Evolutionary conservation across 78 protist species (phyloP), one percentile per base, ranked within the genome.

Genomic region (Fonticula alba): DNA sequence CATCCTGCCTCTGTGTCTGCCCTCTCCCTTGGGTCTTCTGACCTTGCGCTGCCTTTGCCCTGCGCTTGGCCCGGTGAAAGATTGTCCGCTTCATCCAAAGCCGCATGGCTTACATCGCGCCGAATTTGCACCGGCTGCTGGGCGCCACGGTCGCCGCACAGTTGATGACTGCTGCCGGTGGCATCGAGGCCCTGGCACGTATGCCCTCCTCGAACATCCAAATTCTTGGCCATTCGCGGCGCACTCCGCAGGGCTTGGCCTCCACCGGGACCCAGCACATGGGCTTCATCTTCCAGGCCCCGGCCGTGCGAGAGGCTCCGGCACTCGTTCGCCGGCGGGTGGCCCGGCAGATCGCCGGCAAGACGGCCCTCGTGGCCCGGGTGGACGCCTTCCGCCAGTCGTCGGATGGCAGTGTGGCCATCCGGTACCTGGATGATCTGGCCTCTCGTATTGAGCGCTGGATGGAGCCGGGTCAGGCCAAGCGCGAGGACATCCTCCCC

Each of bases 31-130:
- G 6, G 31, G 10, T 7, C 6, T 10, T 15, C n/a, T 13, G 6
- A 27, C 37, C 7, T 10, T 13, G 14, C 10, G 29, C 10, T 52
- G 57, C 6, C 57, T 17, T 7, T 5, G 10, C 57, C 57, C 6
- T 27, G 31, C 6, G 6, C 37, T 15, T 52, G 14, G 13, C 7
- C 57, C 5, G 6, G 29, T 15, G 7, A 5, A 27, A 17, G 38
- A 55, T 55, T 31, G 15, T 55, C 37, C 3, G 11, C 37, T 62
- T 40, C 14, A 49, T 62, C 17, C 50, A 62, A 13, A 35, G 49
- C 14, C 66, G 66, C 33, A 62, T 62, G 53, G n/a, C 4, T 4
- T 62, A 19, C 53, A 62, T 62, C 29, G 66, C 66, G 13, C 66
- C 66, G 15, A 62, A 62, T 31, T 3, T 47, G 37, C 36, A 46